Conservation (phyloP, 75 land plant genomes). For the Picea sitchensis region DNA sequence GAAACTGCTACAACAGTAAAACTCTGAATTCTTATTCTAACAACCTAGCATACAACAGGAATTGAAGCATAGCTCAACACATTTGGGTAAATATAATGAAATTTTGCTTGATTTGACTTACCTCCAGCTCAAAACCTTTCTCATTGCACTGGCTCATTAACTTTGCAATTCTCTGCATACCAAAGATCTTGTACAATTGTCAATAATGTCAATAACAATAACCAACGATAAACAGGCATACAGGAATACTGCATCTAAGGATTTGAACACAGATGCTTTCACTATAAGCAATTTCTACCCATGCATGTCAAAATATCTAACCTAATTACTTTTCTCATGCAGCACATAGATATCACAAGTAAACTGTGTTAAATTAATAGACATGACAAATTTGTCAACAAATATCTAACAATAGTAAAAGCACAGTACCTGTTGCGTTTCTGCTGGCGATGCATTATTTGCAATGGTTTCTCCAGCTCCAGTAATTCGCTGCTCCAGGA, state of each 20-base stretch:
- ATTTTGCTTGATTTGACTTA: conserved; percentile 11
- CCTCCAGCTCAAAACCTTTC: conserved; percentile 97
- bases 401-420: too few species aligned
- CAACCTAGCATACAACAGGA: neutral
- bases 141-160: conserved; percentile 85
- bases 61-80: neutral
- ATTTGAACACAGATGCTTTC: too few species aligned
- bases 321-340: too few species aligned
- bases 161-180: conserved; percentile 67
- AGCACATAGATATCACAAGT: too few species aligned
- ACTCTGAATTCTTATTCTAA: neutral
- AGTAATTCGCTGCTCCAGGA: conserved; percentile 72
- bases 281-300: too few species aligned
- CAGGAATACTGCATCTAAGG: too few species aligned
- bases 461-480: conserved; percentile 66
- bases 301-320: too few species aligned
- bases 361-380: too few species aligned
- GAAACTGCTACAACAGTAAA: neutral
- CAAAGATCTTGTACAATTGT: conserved; percentile 1
- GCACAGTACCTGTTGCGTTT: conserved; percentile 80
- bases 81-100: neutral
- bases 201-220: neutral
- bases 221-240: too few species aligned
- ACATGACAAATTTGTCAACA: too few species aligned
- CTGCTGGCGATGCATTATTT: conserved; percentile 50